These are phyloP conservation scores for Paspalum vaginatum DNA, from an alignment of 176 grass and related monocot species.

Conservation along the genomic window DNA sequence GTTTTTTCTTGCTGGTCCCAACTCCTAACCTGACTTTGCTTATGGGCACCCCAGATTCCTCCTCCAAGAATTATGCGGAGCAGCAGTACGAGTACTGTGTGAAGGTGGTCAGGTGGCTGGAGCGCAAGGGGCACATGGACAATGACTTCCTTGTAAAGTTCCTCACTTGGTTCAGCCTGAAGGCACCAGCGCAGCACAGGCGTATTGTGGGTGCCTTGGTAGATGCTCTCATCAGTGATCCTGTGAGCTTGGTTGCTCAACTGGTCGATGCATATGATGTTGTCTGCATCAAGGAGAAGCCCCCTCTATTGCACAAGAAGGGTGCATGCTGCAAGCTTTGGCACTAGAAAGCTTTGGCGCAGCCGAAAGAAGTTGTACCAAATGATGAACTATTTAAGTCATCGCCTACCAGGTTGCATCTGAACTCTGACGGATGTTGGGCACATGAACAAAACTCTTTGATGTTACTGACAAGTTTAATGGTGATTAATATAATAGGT, in stretches of 20 bases:
- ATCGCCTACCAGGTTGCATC: not conserved
- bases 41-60: conserved; percentile 58
- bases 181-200: conserved; percentile 81
- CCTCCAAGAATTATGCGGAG: conserved; percentile 66
- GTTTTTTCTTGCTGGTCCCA: too few species aligned
- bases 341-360: conserved; percentile 62
- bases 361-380: too few species aligned
- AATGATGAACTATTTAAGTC: conserved; percentile 21
- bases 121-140: conserved; percentile 73
- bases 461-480: conserved; percentile 17
- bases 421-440: conserved; percentile 5
- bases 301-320: conserved; percentile 33
- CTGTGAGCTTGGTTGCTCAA: conserved; percentile 70
- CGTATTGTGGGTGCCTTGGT: conserved; percentile 72
- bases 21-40: conserved; percentile 59
- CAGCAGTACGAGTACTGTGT: conserved; percentile 86
- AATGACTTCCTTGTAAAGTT: conserved; percentile 81
- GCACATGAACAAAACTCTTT: conserved; percentile 2
- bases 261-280: conserved; percentile 69
- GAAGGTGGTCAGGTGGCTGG: conserved; percentile 89
- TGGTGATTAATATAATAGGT: not conserved
- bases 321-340: conserved; percentile 56
- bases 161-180: conserved; percentile 96
- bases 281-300: conserved; percentile 70
- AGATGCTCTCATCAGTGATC: conserved; percentile 71